Percentiles rank a stretch among this genome's conserved stretches.
phyloP scores from a whole-genome alignment of 2,329 filamentous ascomycete genomes.

The Trichoderma semiorbis region DNA sequence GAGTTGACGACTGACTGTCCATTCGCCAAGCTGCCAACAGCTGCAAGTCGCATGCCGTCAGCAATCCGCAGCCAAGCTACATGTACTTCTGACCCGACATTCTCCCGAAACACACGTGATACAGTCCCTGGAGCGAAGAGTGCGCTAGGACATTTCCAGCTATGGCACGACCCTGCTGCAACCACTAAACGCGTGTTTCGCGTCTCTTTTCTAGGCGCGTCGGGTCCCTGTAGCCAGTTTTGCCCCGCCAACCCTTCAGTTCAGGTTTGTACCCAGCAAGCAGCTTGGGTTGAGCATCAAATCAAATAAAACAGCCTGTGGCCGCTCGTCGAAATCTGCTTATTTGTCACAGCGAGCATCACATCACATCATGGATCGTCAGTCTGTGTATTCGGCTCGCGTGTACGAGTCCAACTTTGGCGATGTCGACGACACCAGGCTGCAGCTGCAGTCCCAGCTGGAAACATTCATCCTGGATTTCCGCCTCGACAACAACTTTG shows the following conservation, averaged over 20 bases:
- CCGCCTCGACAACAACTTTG: constrained; percentile 87
- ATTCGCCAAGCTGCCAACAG: constrained; percentile 2
- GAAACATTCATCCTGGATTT: constrained; percentile 93
- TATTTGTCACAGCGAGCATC: constrained; percentile 18
- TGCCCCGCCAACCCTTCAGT: constrained; percentile 7
- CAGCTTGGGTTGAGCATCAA: neutral
- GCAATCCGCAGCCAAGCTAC: neutral
- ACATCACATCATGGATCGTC: constrained; percentile 67
- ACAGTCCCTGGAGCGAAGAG: neutral
- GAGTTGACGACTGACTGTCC: neutral
- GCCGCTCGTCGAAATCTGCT: neutral
- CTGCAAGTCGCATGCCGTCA: constrained; percentile 2
- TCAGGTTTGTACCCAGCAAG: neutral
- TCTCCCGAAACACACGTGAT: constrained; percentile 16
- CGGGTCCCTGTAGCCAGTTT: constrained; percentile 21
- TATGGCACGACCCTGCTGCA: constrained; percentile 22
- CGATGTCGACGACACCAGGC: constrained; percentile 64
- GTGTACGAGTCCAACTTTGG: constrained; percentile 69
- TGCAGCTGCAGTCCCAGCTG: constrained; percentile 73
- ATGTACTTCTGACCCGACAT: neutral
- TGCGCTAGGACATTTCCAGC: neutral
- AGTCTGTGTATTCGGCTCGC: constrained; percentile 80
- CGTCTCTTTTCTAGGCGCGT: constrained; percentile 24
- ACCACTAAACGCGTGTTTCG: constrained; percentile 30
- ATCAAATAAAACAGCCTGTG: neutral